Evolutionary conservation across 805 yeast genomes (phyloP).

Genomic region (Candida berthetii): DNA sequence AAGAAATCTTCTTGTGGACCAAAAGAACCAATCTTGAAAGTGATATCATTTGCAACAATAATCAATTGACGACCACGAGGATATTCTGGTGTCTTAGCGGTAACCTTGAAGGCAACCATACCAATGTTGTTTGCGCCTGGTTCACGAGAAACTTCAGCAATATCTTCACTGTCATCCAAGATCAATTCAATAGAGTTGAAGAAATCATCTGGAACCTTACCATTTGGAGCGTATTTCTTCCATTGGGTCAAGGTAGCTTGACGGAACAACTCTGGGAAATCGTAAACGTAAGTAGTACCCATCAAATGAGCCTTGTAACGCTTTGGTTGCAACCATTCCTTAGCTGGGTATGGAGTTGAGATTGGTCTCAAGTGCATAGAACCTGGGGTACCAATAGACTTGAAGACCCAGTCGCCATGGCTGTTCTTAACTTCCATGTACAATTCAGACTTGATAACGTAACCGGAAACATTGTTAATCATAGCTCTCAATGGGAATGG

Average conservation of each 20-base stretch:
- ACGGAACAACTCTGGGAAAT: constrained; percentile 97
- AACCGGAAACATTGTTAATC: constrained; percentile 94
- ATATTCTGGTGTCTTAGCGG: constrained; percentile 92
- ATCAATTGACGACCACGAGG: constrained; percentile 94
- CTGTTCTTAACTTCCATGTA: constrained; percentile 91
- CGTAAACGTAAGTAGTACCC: constrained; percentile 98
- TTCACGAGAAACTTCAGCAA: constrained; percentile 88
- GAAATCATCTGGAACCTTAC: constrained; percentile 67
- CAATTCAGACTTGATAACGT: constrained; percentile 91
- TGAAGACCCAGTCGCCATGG: constrained; percentile 95
- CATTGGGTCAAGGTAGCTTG: constrained; percentile 85
- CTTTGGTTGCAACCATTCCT: constrained; percentile 97
- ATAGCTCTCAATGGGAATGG: constrained; percentile 96
- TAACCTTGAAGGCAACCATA: constrained; percentile 93
- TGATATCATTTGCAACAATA: constrained; percentile 94
- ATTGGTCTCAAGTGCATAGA: constrained; percentile 96
- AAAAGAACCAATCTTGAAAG: constrained; percentile 96
- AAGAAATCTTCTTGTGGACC: constrained; percentile 94
- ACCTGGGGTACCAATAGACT: constrained; percentile 91
- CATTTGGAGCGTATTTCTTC: constrained; percentile 55
- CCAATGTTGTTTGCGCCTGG: constrained; percentile 95
- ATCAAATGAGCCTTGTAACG: constrained; percentile 96
- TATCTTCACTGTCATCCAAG: constrained; percentile 65
- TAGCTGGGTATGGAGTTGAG: constrained; percentile 94
- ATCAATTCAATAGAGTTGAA: constrained; percentile 81